Evolutionary conservation across 768 basidiomycete genomes (phyloP).

Genomic region (Hysterangium stoloniferum): DNA sequence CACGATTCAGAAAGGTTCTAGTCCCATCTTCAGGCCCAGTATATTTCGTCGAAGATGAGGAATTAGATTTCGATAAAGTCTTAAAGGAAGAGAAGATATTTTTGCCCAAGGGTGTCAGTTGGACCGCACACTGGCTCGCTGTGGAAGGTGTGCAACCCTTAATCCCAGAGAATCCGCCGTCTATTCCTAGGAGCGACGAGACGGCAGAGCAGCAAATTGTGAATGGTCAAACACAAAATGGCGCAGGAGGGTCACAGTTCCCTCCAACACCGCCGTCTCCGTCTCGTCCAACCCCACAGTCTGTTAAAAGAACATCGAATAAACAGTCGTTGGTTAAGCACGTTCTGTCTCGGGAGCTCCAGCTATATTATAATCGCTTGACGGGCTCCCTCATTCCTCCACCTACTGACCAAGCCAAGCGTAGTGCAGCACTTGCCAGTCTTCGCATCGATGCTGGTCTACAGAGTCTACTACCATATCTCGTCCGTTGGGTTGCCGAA

Average conservation of each 20-base stretch:
- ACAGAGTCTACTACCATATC: conserved; percentile 85
- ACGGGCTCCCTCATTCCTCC: conserved; percentile 78
- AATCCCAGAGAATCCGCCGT: conserved; percentile 94
- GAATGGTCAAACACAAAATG: conserved; percentile 20
- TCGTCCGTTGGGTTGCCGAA: conserved; percentile 93
- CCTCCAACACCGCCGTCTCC: conserved; percentile 12
- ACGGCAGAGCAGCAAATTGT: conserved; percentile 28
- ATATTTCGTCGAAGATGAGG: conserved; percentile 94
- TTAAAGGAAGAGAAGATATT: conserved; percentile 79
- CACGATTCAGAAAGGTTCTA: conserved; percentile 44
- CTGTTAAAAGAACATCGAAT: conserved; percentile 41
- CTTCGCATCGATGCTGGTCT: conserved; percentile 85
- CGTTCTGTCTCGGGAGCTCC: conserved; percentile 86
- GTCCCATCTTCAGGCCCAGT: conserved; percentile 46
- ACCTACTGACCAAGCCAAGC: conserved; percentile 56
- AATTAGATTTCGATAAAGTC: conserved; percentile 92
- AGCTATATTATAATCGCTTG: conserved; percentile 89
- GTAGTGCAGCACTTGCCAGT: conserved; percentile 85
- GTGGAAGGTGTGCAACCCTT: conserved; percentile 97
- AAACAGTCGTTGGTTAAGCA: conserved; percentile 80
- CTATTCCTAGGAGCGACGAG: conserved; percentile 41
- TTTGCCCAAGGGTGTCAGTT: conserved; percentile 72
- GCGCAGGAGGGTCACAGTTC: conserved; percentile 16
- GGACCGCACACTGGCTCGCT: conserved; percentile 96
- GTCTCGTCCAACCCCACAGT: conserved; percentile 18